These are phyloP conservation scores for Lachancea lanzarotensis DNA, from an alignment of 805 yeast species.

Conservation along the genomic window DNA sequence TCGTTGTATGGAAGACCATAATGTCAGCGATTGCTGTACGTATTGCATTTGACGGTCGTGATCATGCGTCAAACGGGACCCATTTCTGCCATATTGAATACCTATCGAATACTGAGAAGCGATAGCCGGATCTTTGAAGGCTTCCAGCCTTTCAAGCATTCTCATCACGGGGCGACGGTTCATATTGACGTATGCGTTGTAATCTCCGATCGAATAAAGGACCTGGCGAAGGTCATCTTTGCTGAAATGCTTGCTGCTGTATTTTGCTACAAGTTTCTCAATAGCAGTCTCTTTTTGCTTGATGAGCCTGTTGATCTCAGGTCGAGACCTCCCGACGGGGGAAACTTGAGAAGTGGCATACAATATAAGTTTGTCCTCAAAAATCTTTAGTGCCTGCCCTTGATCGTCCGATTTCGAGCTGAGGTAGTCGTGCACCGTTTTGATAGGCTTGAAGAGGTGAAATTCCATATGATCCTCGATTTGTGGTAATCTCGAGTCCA, in stretches of 20 bases:
- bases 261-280: constrained; percentile 48
- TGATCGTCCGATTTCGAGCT: constrained; percentile 35
- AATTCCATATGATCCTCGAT: constrained; percentile 66
- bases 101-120: constrained; percentile 45
- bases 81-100: constrained; percentile 57
- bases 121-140: constrained; percentile 41
- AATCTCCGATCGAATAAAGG: constrained; percentile 72
- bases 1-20: constrained; percentile 73
- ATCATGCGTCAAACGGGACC: constrained; percentile 67
- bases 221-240: constrained; percentile 66
- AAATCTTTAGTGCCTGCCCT: constrained; percentile 36
- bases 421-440: constrained; percentile 50
- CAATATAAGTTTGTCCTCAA: constrained; percentile 52
- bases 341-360: constrained; percentile 64
- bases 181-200: constrained; percentile 62
- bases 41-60: constrained; percentile 69
- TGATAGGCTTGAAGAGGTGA: constrained; percentile 65
- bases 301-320: constrained; percentile 51
- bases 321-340: constrained; percentile 50
- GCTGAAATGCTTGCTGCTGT: constrained; percentile 37
- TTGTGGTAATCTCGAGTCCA: constrained; percentile 75
- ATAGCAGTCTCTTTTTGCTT: constrained; percentile 64
- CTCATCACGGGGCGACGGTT: constrained; percentile 62
- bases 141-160: constrained; percentile 48
- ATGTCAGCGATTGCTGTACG: constrained; percentile 63